Conservation (phyloP, 179 eudicot species). For the Beta macrorhiza region DNA sequence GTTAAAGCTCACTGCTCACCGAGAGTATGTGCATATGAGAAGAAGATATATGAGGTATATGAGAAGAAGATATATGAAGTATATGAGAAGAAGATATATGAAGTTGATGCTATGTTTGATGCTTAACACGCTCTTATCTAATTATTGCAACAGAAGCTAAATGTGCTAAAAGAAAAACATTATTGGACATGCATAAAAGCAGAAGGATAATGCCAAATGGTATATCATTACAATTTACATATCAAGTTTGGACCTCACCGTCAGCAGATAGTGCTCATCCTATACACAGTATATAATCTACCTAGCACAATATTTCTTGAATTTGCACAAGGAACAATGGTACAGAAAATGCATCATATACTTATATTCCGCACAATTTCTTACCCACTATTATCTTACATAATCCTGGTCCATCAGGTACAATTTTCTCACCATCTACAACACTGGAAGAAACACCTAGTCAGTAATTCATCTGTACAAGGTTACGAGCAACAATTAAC, state of each 20-base stretch:
- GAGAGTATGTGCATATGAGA: too few relatives aligned
- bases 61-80: too few relatives aligned
- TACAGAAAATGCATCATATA: background rate
- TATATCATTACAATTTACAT: too few relatives aligned
- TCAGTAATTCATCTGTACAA: slow-evolving; percentile 16
- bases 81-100: too few relatives aligned
- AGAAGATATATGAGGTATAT: too few relatives aligned
- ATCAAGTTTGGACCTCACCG: background rate
- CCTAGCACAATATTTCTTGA: background rate
- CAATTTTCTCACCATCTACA: background rate
- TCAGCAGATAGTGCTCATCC: background rate
- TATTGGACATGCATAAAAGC: too few relatives aligned
- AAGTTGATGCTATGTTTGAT: too few relatives aligned
- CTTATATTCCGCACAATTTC: background rate
- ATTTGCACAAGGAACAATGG: background rate
- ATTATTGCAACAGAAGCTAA: too few relatives aligned
- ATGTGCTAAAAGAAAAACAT: too few relatives aligned
- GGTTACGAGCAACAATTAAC: slow-evolving; percentile 1
- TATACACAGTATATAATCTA: slow-evolving; percentile 6
- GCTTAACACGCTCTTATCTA: too few relatives aligned
- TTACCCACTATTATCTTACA: background rate
- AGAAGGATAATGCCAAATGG: too few relatives aligned
- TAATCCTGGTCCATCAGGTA: background rate
- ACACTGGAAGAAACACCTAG: slow-evolving; percentile 3
- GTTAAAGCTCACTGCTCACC: too few relatives aligned